Conservation (phyloP, 129 eudicot species). For the Pulicaria dysenterica region DNA sequence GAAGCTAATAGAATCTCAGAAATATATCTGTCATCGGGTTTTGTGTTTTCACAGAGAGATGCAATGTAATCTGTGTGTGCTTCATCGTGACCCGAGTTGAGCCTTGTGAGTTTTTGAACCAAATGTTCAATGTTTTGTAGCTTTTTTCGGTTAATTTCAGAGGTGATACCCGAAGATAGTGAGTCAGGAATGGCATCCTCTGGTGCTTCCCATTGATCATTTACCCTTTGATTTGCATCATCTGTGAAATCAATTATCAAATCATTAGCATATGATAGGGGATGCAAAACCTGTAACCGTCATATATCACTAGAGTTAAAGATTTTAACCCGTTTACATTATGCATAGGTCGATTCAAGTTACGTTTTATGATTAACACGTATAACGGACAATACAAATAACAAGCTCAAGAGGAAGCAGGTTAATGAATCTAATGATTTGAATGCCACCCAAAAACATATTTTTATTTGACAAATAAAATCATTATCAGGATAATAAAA, state of each 20-base stretch:
- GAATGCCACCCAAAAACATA: slow-evolving; percentile 1
- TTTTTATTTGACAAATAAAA: too few relatives aligned
- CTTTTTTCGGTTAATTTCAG: slow-evolving; percentile 67
- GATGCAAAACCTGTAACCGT: background rate
- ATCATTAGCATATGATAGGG: slow-evolving; percentile 14
- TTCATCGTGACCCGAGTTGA: slow-evolving; percentile 80
- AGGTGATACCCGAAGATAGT: slow-evolving; percentile 36
- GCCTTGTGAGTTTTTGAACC: slow-evolving; percentile 73
- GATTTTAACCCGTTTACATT: background rate
- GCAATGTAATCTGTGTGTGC: slow-evolving; percentile 86
- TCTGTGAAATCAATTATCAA: slow-evolving; percentile 32
- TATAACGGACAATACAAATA: background rate
- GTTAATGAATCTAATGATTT: background rate
- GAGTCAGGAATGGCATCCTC: slow-evolving; percentile 35
- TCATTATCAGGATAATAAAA: too few relatives aligned
- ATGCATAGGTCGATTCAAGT: background rate
- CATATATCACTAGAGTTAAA: background rate
- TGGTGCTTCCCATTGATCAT: slow-evolving; percentile 38
- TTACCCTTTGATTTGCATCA: slow-evolving; percentile 31
- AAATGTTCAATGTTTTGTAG: slow-evolving; percentile 71
- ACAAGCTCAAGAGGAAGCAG: background rate
- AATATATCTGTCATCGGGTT: slow-evolving; percentile 79
- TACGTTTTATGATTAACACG: slow-evolving; percentile 6
- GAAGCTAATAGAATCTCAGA: slow-evolving; percentile 91
- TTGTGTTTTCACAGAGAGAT: slow-evolving; percentile 76